Conservation (phyloP, 306 rosid species). For the Cucumis sativus region DNA sequence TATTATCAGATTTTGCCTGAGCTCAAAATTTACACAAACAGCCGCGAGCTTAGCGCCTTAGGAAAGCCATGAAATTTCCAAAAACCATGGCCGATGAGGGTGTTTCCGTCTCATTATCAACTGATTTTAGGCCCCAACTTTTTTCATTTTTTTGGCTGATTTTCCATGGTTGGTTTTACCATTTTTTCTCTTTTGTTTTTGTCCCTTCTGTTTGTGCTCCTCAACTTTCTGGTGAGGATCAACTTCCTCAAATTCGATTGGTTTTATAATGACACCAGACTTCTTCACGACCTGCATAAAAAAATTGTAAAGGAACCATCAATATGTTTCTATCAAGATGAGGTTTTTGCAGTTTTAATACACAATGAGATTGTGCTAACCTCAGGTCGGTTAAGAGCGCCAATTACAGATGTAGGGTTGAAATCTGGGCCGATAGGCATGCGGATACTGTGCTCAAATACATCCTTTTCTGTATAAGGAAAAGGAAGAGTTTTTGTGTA, state of each 20-base stretch:
- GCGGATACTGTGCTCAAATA: conserved; percentile 71
- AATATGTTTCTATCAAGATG: neutral
- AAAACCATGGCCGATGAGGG: too few relatives aligned
- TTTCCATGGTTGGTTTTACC: conserved; percentile 22
- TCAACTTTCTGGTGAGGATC: conserved; percentile 40
- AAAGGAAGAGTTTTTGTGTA: conserved; percentile 54
- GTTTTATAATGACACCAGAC: conserved; percentile 66
- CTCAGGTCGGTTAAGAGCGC: conserved; percentile 74
- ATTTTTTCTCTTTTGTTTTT: conserved; percentile 28
- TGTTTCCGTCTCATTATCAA: too few relatives aligned
- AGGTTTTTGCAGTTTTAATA: conserved; percentile 1
- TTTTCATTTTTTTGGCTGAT: conserved; percentile 26
- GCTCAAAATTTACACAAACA: neutral
- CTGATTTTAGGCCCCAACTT: neutral
- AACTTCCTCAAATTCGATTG: conserved; percentile 58
- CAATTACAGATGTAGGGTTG: conserved; percentile 60
- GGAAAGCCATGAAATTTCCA: too few relatives aligned
- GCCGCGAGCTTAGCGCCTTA: too few relatives aligned
- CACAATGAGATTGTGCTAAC: conserved; percentile 31
- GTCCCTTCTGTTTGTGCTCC: conserved; percentile 25
- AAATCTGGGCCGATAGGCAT: conserved; percentile 92
- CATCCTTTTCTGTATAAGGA: conserved; percentile 71
- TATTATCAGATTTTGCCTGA: neutral
- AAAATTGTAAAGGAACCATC: neutral
- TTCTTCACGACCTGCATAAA: conserved; percentile 68